Conservation (phyloP, 768 basidiomycete species). For the Harrya chromipes region DNA sequence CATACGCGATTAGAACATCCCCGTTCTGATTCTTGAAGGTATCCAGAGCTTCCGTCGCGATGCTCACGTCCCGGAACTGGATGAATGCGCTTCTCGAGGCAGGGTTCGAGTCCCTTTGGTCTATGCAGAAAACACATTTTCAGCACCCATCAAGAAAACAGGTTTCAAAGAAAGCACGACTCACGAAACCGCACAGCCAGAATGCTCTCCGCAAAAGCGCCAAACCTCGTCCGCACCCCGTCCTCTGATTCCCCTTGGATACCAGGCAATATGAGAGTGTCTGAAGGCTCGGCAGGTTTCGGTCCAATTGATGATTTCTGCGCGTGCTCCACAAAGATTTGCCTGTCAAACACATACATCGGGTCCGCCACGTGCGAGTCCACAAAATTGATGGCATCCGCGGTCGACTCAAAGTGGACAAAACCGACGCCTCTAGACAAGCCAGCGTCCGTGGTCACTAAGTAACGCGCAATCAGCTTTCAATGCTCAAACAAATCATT, state of each 20-base stretch:
- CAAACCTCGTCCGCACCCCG: conserved; percentile 27
- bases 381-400: conserved; percentile 37
- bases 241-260: conserved; percentile 24
- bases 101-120: conserved; percentile 30
- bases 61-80: conserved; percentile 45
- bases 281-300: conserved; percentile 20
- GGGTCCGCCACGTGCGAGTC: conserved; percentile 42
- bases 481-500: background rate
- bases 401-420: conserved; percentile 38
- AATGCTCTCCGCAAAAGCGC: conserved; percentile 10
- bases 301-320: background rate
- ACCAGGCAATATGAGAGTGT: conserved; percentile 31
- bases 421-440: conserved; percentile 44
- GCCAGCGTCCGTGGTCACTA: conserved; percentile 33
- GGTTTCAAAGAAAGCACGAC: conserved; percentile 1
- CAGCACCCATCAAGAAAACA: background rate
- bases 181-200: conserved; percentile 32
- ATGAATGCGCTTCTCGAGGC: conserved; percentile 45
- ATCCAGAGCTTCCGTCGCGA: conserved; percentile 47
- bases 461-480: background rate
- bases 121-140: conserved; percentile 27
- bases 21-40: conserved; percentile 30
- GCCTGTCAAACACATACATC: conserved; percentile 46
- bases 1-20: conserved; percentile 12
- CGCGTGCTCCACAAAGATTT: conserved; percentile 43